Evolutionary conservation across 2,329 filamentous ascomycete species (phyloP).

Genomic region (Calonectria pauciramosa): DNA sequence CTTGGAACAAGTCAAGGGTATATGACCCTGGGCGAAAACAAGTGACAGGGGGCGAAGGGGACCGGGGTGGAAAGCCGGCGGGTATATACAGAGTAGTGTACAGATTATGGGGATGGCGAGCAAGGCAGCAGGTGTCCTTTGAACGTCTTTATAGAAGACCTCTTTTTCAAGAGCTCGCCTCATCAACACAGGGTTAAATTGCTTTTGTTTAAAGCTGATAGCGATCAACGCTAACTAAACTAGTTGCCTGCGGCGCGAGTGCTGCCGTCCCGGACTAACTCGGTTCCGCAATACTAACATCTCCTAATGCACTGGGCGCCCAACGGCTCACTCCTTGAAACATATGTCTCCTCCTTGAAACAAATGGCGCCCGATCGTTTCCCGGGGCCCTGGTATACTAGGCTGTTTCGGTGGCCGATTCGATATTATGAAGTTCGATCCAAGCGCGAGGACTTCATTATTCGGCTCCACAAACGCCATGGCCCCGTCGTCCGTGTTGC

Average conservation of each 20-base stretch:
- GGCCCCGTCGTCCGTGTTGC: background rate
- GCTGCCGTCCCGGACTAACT: background rate
- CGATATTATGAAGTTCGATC: background rate
- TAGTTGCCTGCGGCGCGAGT: background rate
- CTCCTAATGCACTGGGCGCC: background rate
- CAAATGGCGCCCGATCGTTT: conserved; percentile 7
- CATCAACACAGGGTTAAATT: background rate
- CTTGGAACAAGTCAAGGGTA: background rate
- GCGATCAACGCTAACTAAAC: conserved; percentile 3
- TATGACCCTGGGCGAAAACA: background rate
- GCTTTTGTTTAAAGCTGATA: background rate
- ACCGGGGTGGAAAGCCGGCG: background rate
- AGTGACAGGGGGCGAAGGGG: background rate
- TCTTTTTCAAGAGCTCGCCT: background rate
- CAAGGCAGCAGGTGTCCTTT: background rate
- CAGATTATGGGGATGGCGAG: background rate
- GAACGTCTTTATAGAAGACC: background rate
- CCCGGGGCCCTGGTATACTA: background rate
- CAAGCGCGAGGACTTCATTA: background rate
- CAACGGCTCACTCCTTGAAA: conserved; percentile 7
- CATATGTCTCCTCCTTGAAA: background rate
- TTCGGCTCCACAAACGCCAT: background rate
- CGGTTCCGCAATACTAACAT: background rate
- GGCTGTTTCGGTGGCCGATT: background rate
- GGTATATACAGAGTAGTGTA: background rate